A percentile compares a stretch with the other conserved stretches of the same genome.
Evolutionary conservation across 2,329 filamentous ascomycete species (phyloP).

Genomic region (Raffaelea ambrosiae): DNA sequence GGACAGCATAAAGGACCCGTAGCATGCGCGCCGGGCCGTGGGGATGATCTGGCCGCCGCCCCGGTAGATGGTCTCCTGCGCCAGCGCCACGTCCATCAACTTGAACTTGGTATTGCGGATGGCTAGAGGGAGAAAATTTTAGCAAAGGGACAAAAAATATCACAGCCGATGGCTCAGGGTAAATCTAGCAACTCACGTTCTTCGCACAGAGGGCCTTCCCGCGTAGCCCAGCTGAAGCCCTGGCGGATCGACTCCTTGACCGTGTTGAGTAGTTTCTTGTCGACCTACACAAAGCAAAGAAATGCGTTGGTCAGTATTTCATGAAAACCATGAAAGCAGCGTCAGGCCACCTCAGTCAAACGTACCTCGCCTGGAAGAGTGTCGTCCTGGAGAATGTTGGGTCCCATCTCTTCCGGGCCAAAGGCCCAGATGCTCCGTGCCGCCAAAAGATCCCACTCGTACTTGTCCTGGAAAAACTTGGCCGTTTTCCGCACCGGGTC

Average conservation of each 20-base stretch:
- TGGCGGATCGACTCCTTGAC: constrained; percentile 91
- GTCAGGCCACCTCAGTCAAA: constrained; percentile 10
- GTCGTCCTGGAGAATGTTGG: constrained; percentile 95
- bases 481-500: constrained; percentile 89
- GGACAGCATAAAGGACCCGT: constrained; percentile 95
- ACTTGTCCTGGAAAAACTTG: constrained; percentile 94
- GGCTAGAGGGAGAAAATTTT: constrained; percentile 37
- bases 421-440: constrained; percentile 98
- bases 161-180: too few relatives aligned
- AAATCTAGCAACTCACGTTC: constrained; percentile 60
- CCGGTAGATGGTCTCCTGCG: constrained; percentile 84
- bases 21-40: constrained; percentile 84
- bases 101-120: constrained; percentile 98
- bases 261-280: constrained; percentile 79
- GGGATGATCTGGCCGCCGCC: constrained; percentile 97
- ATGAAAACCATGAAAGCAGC: too few relatives aligned
- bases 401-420: constrained; percentile 86
- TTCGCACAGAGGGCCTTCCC: constrained; percentile 94
- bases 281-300: constrained; percentile 46
- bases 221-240: constrained; percentile 92
- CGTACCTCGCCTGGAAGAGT: constrained; percentile 78
- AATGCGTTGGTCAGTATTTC: constrained; percentile 3
- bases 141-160: constrained; percentile 3
- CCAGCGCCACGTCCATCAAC: constrained; percentile 81
- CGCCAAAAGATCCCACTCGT: constrained; percentile 93